phyloP scores from a whole-genome alignment of 108 stramenopile genomes.

The Skeletonema tropicum region DNA sequence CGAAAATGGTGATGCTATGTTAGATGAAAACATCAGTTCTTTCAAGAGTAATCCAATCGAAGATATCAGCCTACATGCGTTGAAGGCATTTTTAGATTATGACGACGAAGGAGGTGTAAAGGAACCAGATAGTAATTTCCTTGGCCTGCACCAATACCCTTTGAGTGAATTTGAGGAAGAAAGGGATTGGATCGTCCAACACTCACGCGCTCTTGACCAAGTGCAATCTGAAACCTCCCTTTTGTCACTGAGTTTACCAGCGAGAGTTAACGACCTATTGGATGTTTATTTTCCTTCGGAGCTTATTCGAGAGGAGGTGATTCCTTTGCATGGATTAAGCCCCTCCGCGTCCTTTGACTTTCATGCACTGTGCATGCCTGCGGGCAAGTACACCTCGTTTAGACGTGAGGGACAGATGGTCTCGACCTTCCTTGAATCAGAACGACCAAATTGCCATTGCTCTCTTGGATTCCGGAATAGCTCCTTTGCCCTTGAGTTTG shows the following conservation, averaged over 20 bases:
- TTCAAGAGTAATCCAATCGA: neutral
- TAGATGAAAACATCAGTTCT: neutral
- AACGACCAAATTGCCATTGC: constrained; percentile 68
- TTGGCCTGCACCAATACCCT: constrained; percentile 52
- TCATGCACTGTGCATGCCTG: constrained; percentile 73
- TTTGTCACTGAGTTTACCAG: constrained; percentile 24
- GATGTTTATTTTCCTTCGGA: constrained; percentile 63
- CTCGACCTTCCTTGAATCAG: constrained; percentile 37
- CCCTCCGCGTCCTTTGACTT: constrained; percentile 62
- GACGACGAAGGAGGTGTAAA: neutral
- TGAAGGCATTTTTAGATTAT: neutral
- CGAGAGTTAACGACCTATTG: constrained; percentile 52
- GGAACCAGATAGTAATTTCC: constrained; percentile 23
- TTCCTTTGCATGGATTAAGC: constrained; percentile 50
- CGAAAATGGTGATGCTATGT: neutral
- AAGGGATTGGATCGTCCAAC: constrained; percentile 61
- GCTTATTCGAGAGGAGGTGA: constrained; percentile 47
- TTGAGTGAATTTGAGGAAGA: constrained; percentile 45
- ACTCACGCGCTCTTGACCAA: constrained; percentile 17
- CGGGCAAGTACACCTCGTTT: constrained; percentile 68
- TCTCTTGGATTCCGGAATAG: constrained; percentile 72
- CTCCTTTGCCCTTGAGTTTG: constrained; percentile 72
- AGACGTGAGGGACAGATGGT: constrained; percentile 68
- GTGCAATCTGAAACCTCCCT: constrained; percentile 9
- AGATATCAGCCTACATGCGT: neutral